A percentile compares a stretch with the other conserved stretches of the same genome.
Evolutionary conservation across 106 monocot genomes (phyloP).

Genomic region (Allium fistulosum): DNA sequence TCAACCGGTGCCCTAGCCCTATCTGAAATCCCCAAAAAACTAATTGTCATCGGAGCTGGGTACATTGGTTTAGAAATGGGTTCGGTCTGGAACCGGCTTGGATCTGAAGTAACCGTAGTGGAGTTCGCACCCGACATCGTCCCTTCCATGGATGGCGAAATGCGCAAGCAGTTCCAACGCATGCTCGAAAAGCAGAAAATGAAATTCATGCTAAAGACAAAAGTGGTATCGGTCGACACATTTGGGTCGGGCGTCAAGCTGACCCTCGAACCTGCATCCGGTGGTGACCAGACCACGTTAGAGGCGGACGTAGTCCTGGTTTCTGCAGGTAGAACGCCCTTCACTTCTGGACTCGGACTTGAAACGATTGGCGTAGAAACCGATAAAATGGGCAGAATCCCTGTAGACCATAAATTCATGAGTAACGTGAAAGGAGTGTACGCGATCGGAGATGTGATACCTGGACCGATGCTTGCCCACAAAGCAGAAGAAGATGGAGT

Average conservation of each 20-base stretch:
- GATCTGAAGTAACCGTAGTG: slow-evolving; percentile 55
- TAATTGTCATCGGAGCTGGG: slow-evolving; percentile 57
- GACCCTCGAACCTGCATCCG: slow-evolving; percentile 44
- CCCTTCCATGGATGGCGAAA: slow-evolving; percentile 46
- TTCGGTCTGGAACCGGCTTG: slow-evolving; percentile 55
- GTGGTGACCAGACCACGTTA: slow-evolving; percentile 43
- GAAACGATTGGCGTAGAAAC: slow-evolving; percentile 34
- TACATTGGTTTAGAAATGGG: slow-evolving; percentile 67
- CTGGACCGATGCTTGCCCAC: slow-evolving; percentile 63
- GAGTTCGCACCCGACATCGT: slow-evolving; percentile 57
- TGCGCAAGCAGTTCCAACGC: slow-evolving; percentile 55
- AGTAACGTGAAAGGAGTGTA: slow-evolving; percentile 29
- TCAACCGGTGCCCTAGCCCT: slow-evolving; percentile 48
- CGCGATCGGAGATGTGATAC: slow-evolving; percentile 55
- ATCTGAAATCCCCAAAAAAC: slow-evolving; percentile 46
- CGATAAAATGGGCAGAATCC: slow-evolving; percentile 42
- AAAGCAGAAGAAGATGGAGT: slow-evolving; percentile 70
- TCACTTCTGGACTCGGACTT: slow-evolving; percentile 37
- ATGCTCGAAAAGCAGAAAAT: slow-evolving; percentile 60
- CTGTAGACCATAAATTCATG: slow-evolving; percentile 36
- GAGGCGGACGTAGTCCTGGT: slow-evolving; percentile 62
- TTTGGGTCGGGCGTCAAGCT: slow-evolving; percentile 46
- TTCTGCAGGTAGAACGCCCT: slow-evolving; percentile 42
- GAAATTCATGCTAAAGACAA: slow-evolving; percentile 63
- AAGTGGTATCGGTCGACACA: slow-evolving; percentile 45